Evolutionary conservation across 1,139 yeast genomes (phyloP).

Genomic region (Blastobotrys apis): DNA sequence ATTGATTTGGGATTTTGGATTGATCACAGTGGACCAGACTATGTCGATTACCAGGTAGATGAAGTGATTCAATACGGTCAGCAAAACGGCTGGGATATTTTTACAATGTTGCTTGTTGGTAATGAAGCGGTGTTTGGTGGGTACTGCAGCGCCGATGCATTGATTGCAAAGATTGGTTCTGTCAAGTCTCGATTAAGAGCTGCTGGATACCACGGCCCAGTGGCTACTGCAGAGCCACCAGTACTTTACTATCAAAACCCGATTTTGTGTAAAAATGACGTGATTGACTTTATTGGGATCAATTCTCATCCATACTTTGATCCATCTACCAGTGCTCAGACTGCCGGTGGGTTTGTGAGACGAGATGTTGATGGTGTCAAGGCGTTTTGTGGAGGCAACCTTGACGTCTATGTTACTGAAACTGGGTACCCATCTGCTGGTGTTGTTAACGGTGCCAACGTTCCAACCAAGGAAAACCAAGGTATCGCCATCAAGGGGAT

Average conservation of each 20-base stretch:
- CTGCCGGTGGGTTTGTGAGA: constrained; percentile 69
- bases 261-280: constrained; percentile 60
- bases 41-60: constrained; percentile 57
- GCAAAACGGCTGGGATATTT: constrained; percentile 58
- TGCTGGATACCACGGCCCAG: constrained; percentile 74
- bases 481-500: constrained; percentile 59
- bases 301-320: constrained; percentile 88
- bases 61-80: constrained; percentile 47
- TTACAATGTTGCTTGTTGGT: constrained; percentile 74
- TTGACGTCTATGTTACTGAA: constrained; percentile 59
- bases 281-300: constrained; percentile 72
- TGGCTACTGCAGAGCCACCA: constrained; percentile 88
- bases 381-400: constrained; percentile 37
- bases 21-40: constrained; percentile 52
- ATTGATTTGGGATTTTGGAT: constrained; percentile 91
- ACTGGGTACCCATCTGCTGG: constrained; percentile 89
- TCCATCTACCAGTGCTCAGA: constrained; percentile 51
- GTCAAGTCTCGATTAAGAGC: constrained; percentile 53
- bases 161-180: constrained; percentile 56
- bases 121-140: constrained; percentile 77
- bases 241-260: constrained; percentile 62
- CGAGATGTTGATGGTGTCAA: constrained; percentile 55
- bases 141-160: constrained; percentile 53
- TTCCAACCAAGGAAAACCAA: constrained; percentile 70
- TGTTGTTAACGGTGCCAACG: constrained; percentile 61